Evolutionary conservation across 2,329 filamentous ascomycete genomes (phyloP).

Genomic region (Fusarium burgessii): DNA sequence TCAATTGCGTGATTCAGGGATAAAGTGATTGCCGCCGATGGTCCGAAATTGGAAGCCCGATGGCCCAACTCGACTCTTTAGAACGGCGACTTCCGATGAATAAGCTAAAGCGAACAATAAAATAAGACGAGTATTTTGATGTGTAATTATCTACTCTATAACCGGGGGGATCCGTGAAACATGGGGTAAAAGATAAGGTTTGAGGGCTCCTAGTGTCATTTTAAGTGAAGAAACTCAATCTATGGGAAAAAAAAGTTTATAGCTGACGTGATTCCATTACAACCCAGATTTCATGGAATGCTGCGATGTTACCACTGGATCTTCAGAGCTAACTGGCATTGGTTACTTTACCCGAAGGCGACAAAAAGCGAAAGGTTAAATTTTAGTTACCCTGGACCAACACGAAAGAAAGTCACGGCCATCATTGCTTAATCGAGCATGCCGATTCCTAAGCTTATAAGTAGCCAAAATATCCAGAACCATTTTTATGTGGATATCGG

Average conservation of each 20-base stretch:
- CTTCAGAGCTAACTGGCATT: rapidly evolving
- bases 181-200: too few species aligned
- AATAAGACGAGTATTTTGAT: neutral
- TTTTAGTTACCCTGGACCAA: neutral
- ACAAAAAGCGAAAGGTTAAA: neutral
- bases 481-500: too few species aligned
- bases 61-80: neutral
- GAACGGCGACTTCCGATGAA: conserved; percentile 18
- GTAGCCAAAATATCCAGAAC: too few species aligned
- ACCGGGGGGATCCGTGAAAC: too few species aligned
- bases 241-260: rapidly evolving
- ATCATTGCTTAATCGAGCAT: neutral
- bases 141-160: neutral
- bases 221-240: neutral
- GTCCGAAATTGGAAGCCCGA: conserved; percentile 21
- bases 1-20: conserved; percentile 34
- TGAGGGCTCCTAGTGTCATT: rapidly evolving
- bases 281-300: rapidly evolving
- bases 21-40: conserved; percentile 30
- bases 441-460: too few species aligned
- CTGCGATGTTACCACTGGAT: rapidly evolving
- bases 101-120: neutral
- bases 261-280: rapidly evolving
- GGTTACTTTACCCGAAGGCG: neutral
- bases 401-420: rapidly evolving